These are phyloP conservation scores for Pisolithus orientalis DNA, from an alignment of 768 basidiomycete species.

Conservation along the genomic window DNA sequence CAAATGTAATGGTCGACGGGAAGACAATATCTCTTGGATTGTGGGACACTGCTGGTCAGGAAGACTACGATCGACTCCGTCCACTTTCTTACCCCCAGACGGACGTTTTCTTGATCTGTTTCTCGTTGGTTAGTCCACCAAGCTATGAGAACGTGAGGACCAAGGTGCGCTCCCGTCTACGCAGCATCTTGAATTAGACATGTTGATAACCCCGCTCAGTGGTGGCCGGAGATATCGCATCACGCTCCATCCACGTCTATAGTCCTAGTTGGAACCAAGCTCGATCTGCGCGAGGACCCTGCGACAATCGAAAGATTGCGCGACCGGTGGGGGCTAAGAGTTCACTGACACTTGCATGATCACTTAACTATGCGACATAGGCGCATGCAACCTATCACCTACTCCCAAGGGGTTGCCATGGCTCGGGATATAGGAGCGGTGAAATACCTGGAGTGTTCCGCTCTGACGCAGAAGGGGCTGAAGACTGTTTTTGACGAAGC, in stretches of 20 bases:
- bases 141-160: constrained; percentile 98
- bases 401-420: constrained; percentile 86
- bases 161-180: constrained; percentile 53
- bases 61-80: constrained; percentile 97
- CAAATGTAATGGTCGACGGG: constrained; percentile 98
- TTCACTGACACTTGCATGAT: constrained; percentile 1
- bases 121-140: constrained; percentile 95
- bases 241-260: constrained; percentile 93
- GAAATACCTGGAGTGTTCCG: constrained; percentile 94
- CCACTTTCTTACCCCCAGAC: constrained; percentile 99
- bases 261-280: constrained; percentile 93
- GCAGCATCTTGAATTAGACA: constrained; percentile 3
- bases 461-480: constrained; percentile 94
- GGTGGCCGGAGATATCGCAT: constrained; percentile 96
- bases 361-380: constrained; percentile 31
- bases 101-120: constrained; percentile 98
- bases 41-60: constrained; percentile 99
- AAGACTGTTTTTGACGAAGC: constrained; percentile 99
- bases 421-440: constrained; percentile 92
- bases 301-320: constrained; percentile 88
- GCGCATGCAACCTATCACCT: constrained; percentile 93
- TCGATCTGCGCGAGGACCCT: constrained; percentile 94
- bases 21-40: constrained; percentile 97
- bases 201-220: constrained; percentile 40
- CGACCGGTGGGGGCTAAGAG: constrained; percentile 58